Percentiles rank a stretch among this genome's conserved stretches.
These are phyloP conservation scores for Fusarium sororula DNA, from an alignment of 2,329 filamentous ascomycete genomes.

Conservation along the genomic window DNA sequence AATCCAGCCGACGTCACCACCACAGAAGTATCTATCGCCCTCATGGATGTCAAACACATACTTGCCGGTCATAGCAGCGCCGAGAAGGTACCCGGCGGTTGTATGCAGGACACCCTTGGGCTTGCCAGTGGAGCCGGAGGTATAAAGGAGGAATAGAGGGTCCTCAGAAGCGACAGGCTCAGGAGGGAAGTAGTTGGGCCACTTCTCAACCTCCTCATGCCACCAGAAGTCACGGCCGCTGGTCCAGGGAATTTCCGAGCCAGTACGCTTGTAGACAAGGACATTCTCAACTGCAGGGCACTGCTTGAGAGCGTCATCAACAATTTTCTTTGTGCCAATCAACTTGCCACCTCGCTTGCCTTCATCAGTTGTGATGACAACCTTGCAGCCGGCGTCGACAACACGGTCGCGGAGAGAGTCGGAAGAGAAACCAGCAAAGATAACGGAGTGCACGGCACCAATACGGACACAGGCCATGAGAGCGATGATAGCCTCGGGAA, in stretches of 20 bases:
- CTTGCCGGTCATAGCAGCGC: conserved; percentile 92
- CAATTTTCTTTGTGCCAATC: conserved; percentile 98
- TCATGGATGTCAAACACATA: conserved; percentile 99
- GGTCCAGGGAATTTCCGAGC: conserved; percentile 91
- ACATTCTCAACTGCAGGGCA: conserved; percentile 88
- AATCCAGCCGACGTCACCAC: conserved; percentile 98
- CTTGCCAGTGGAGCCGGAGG: conserved; percentile 96
- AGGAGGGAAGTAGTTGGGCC: conserved; percentile 89
- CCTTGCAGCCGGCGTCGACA: conserved; percentile 86
- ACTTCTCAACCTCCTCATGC: conserved; percentile 98
- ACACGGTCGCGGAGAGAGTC: conserved; percentile 97
- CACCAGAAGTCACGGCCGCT: conserved; percentile 93
- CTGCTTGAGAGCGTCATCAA: conserved; percentile 96
- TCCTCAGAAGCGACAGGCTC: conserved; percentile 93
- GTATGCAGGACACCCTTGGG: conserved; percentile 99
- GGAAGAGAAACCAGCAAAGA: conserved; percentile 97
- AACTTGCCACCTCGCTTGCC: conserved; percentile 97
- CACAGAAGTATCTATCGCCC: conserved; percentile 94
- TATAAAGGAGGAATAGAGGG: conserved; percentile 96
- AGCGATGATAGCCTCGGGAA: conserved; percentile 91
- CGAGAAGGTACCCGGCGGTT: conserved; percentile 92
- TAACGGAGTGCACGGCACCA: conserved; percentile 94
- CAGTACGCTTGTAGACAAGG: conserved; percentile 94
- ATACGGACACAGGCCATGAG: conserved; percentile 93
- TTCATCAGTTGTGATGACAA: conserved; percentile 97